A percentile compares a stretch with the other conserved stretches of the same genome.
phyloP scores from a whole-genome alignment of 768 basidiomycete genomes.

The Tricholoma furcatifolium region DNA sequence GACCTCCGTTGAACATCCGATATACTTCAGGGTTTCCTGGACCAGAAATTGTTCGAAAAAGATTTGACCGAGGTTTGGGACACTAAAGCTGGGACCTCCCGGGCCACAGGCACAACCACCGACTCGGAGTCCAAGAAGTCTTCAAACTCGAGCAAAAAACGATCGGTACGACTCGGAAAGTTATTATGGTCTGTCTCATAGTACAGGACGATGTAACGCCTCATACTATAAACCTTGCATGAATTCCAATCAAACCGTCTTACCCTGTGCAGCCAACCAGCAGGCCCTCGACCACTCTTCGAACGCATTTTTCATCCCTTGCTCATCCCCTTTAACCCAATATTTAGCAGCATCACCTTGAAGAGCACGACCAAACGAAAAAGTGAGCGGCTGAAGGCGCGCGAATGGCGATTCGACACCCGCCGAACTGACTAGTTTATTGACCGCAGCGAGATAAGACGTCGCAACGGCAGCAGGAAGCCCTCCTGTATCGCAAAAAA shows the following conservation, averaged over 20 bases:
- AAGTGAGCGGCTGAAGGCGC: conserved; percentile 42
- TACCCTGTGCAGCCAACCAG: conserved; percentile 39
- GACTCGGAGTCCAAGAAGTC: too few relatives aligned
- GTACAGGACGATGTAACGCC: too few relatives aligned
- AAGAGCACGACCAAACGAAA: conserved; percentile 50
- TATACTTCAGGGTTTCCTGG: too few relatives aligned
- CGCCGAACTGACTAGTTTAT: conserved; percentile 34
- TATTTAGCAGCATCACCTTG: conserved; percentile 48
- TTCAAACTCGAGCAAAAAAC: too few relatives aligned
- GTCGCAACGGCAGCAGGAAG: conserved; percentile 39
- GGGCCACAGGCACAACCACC: too few relatives aligned
- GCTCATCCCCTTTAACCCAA: conserved; percentile 46
- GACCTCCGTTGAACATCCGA: too few relatives aligned
- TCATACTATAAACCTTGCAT: too few relatives aligned
- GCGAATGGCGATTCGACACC: conserved; percentile 32
- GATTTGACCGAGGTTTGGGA: too few relatives aligned
- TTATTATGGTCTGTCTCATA: too few relatives aligned
- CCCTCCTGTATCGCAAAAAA: conserved; percentile 31
- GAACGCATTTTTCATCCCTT: conserved; percentile 36
- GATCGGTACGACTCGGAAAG: too few relatives aligned
- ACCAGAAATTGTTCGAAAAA: too few relatives aligned
- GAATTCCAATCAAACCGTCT: conserved; percentile 11
- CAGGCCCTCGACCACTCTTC: conserved; percentile 42
- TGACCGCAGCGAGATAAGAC: conserved; percentile 39
- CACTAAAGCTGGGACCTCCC: too few relatives aligned